Evolutionary conservation across 257 asterid genomes (phyloP).

Genomic region (Solanum stenotomum): DNA sequence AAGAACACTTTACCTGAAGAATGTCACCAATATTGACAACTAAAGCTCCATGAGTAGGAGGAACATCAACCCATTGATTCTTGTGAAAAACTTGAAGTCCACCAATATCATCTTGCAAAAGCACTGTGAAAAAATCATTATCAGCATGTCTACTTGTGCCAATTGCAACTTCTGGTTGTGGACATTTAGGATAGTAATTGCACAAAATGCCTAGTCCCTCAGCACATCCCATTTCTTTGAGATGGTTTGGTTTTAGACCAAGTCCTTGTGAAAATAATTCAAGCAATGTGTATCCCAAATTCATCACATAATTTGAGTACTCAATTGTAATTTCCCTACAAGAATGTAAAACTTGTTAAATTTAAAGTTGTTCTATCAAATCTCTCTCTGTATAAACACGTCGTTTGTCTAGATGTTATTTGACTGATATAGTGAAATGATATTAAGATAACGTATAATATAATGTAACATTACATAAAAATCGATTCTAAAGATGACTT

Average conservation of each 20-base stretch:
- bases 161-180: constrained; percentile 58
- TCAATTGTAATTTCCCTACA: constrained; percentile 47
- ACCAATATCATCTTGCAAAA: constrained; percentile 52
- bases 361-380: not conserved
- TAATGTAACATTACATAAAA: not conserved
- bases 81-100: constrained; percentile 41
- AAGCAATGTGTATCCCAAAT: constrained; percentile 33
- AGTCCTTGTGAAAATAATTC: constrained; percentile 49
- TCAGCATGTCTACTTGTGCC: constrained; percentile 53
- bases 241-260: constrained; percentile 30
- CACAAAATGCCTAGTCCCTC: constrained; percentile 34
- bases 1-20: constrained; percentile 33
- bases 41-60: constrained; percentile 42
- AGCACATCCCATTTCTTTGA: constrained; percentile 39
- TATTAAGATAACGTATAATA: not conserved
- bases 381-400: not conserved
- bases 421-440: not conserved
- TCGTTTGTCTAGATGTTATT: not conserved
- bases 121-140: constrained; percentile 41
- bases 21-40: constrained; percentile 52
- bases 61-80: constrained; percentile 47
- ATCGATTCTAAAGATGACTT: not conserved
- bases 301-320: constrained; percentile 36
- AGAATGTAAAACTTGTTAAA: not conserved
- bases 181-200: constrained; percentile 63